phyloP scores from a whole-genome alignment of 1,284 basidiomycete genomes.

The Peniophora sp. region DNA sequence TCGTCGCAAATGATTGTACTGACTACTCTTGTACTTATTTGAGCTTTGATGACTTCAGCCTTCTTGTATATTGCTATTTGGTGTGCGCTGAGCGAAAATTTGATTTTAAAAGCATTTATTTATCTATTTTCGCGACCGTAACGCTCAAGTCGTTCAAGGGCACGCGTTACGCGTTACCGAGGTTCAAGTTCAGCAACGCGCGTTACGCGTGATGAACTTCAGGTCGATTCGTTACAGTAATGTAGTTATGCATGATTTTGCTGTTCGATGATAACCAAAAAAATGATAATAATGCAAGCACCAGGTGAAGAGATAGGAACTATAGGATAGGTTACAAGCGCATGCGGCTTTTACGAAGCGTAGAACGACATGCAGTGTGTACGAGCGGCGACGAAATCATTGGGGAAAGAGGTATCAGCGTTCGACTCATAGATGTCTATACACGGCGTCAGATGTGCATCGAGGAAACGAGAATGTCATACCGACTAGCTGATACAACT shows the following conservation, averaged over 20 bases:
- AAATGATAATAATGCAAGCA: too few relatives aligned
- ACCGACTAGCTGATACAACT: slow-evolving; percentile 96
- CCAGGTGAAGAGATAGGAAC: too few relatives aligned
- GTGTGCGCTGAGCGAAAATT: not conserved
- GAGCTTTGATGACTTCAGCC: not conserved
- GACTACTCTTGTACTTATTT: not conserved
- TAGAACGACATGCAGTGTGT: too few relatives aligned
- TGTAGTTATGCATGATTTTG: too few relatives aligned
- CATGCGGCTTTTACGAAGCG: too few relatives aligned
- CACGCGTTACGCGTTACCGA: not conserved
- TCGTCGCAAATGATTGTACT: too few relatives aligned
- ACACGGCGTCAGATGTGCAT: slow-evolving; percentile 3
- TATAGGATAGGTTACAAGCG: too few relatives aligned
- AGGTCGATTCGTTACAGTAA: too few relatives aligned
- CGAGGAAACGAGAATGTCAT: slow-evolving; percentile 6
- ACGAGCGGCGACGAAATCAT: slow-evolving; percentile 83
- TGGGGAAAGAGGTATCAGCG: slow-evolving; percentile 68
- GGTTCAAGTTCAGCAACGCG: too few relatives aligned
- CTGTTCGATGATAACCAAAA: too few relatives aligned
- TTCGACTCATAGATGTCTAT: slow-evolving; percentile 89
- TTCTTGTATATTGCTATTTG: not conserved
- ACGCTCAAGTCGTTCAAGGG: not conserved
- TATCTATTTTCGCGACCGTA: not conserved
- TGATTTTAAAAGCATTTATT: not conserved
- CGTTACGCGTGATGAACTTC: too few relatives aligned